Base-by-base conservation (phyloP, 2,329 filamentous ascomycete species). In the Stemphylium lycopersici region DNA sequence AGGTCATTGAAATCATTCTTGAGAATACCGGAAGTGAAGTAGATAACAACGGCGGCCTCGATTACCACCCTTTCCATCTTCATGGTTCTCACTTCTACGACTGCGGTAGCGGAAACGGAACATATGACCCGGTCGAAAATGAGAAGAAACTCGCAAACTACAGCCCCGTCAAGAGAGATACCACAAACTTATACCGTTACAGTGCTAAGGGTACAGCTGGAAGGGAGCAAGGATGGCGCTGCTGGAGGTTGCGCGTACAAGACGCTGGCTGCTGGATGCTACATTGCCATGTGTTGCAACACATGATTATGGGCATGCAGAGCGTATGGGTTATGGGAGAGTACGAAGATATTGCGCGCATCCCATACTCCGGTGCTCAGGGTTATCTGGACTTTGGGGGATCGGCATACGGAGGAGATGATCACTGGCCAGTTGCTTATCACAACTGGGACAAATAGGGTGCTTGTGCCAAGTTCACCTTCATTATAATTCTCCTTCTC, bases 221-320 rank as follows among this genome's bases (percentile, higher is more conserved):
- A 3, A 66, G 75, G 5, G 77, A 77, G 2, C 75, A 78, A 0
- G 84, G 85, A 0, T 89, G 86, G 86, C 75, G 85, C 16, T 85
- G 79, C 0, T 88, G 85, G 86, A 76, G 86, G 8, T 70, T 87
- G 1, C 75, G 83, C 3, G 80, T 86, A 2, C 33, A 60, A 18
- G 71, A 80, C 51, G 69, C 80, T 0, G 85, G 84, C 0, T 83
- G 83, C 3, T 87, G 83, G 83, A 83, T 87, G 82, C 75, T 87
- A 58, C 84, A 87, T 67, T 87, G 84, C 58, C 84, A 87, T 66
- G 79, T 83, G 13, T 58, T 83, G 44, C 79, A 81, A 48, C 84
- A 87, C 65, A 83, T 84, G 78, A 72, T 83, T 15, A 85, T 86
- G 83, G 71, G 76, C 0, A 80, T 79, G 79, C 77, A 80, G 59